Base-by-base conservation (phyloP, 2,329 filamentous ascomycete species). In the Zelopaecilomyces penicillatus region DNA sequence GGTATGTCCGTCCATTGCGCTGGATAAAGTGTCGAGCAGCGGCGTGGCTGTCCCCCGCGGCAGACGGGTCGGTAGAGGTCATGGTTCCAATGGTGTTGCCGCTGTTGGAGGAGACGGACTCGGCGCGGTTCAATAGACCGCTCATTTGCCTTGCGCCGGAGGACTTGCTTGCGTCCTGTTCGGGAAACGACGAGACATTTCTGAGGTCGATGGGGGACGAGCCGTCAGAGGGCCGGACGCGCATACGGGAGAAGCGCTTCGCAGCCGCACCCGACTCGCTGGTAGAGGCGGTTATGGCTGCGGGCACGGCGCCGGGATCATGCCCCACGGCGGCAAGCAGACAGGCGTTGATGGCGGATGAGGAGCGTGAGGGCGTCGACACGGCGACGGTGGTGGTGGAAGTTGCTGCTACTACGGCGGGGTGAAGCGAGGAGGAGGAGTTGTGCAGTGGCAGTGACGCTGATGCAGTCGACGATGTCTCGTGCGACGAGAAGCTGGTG, bases 1-100 rank as follows among this genome's bases (percentile, higher is more conserved):
- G 76, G 65, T 91, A 96, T 39, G 84, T 84, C 46, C 89, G 84
- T 42, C 87, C 87, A 68, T 93, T 83, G 57, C 84, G 82, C 51
- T 82, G 68, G 52, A 85, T 68, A 56, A 90, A 85, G 6, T 82
- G 80, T 54, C 69, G 70, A 19, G 63, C 43, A 55, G 61, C 40
- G 38, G 44, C 45, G 54, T 60, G 57, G 48, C 63, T 67, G 39
- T 74, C 74, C 33, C 63, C 65, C 27, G 66, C 67, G 45, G 64
- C 65, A 26, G 66, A 63, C 4, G 64, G 65, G 28, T 78, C 74
- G 57, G 66, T 70, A 30, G 73, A 74, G 38, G 67, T 64, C 65
- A 74, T 70, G 37, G 69, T 71, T 43, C 64, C 57, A n/a, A 67
- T 62, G 6, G 67, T 64, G 50, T 60, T 62, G 44, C 65, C 67